A percentile compares a stretch with the other conserved stretches of the same genome.
Evolutionary conservation across 805 yeast genomes (phyloP).

Genomic region (Sugiyamaella valdiviana): DNA sequence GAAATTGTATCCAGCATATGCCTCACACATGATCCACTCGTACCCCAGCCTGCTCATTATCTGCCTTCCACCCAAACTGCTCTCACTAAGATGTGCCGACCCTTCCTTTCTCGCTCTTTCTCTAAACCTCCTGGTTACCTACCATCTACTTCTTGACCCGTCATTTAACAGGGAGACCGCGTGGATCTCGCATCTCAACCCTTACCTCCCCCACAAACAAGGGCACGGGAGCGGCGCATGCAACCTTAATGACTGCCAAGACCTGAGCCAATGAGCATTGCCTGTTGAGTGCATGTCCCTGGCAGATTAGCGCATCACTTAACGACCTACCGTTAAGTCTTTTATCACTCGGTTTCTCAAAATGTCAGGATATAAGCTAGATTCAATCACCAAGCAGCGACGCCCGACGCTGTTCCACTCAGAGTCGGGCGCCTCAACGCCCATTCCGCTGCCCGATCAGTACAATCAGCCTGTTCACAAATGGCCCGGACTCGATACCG

Average conservation of each 20-base stretch:
- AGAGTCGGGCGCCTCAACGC: conserved; percentile 24
- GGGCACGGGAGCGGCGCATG: neutral
- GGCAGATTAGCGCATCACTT: neutral
- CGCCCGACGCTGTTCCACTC: conserved; percentile 18
- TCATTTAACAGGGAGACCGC: too few relatives aligned
- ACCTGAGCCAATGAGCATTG: neutral
- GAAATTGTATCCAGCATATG: too few relatives aligned
- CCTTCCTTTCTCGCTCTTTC: too few relatives aligned
- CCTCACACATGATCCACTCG: too few relatives aligned
- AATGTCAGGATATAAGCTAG: conserved; percentile 3
- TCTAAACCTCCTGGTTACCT: too few relatives aligned
- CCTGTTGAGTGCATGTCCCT: neutral
- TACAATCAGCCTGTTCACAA: conserved; percentile 28
- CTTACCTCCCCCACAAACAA: neutral
- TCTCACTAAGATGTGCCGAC: too few relatives aligned
- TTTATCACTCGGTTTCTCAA: neutral
- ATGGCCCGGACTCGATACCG: conserved; percentile 54
- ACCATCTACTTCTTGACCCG: too few relatives aligned
- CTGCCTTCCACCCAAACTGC: too few relatives aligned
- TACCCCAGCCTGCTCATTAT: too few relatives aligned
- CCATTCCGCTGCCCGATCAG: conserved; percentile 27
- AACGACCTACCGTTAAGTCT: neutral
- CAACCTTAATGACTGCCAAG: neutral
- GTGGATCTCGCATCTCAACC: too few relatives aligned
- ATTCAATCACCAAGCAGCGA: neutral